Percentiles rank a stretch among this genome's conserved stretches.
phyloP scores from a whole-genome alignment of 202 grass and related monocot species.

The Schoenoplectus triqueter region DNA sequence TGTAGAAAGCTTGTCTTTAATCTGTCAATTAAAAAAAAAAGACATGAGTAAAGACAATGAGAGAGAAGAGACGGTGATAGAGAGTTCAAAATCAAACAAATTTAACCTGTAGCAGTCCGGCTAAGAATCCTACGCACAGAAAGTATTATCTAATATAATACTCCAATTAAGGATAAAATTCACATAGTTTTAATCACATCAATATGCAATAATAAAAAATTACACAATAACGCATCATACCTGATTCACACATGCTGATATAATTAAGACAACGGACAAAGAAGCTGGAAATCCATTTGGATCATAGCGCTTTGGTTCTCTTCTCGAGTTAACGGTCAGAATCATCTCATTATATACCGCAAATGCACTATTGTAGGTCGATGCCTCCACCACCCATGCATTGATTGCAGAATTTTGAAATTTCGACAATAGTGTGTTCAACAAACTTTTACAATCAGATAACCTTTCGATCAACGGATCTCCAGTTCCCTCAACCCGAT shows the following conservation, averaged over 20 bases:
- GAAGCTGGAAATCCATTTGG: slow-evolving; percentile 69
- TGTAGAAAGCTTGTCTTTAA: slow-evolving; percentile 27
- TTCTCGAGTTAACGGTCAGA: slow-evolving; percentile 51
- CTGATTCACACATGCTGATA: slow-evolving; percentile 60
- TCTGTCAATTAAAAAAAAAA: neutral
- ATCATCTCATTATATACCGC: slow-evolving; percentile 74
- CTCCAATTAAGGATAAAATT: neutral
- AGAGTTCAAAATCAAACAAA: too few relatives aligned
- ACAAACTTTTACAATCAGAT: slow-evolving; percentile 57
- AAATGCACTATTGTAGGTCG: slow-evolving; percentile 62
- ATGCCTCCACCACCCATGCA: slow-evolving; percentile 78
- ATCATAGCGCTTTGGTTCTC: slow-evolving; percentile 64
- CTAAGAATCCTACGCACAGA: too few relatives aligned
- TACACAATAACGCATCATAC: slow-evolving; percentile 31
- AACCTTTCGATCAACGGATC: slow-evolving; percentile 69
- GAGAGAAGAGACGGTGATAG: too few relatives aligned
- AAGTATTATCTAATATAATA: too few relatives aligned
- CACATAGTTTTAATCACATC: neutral
- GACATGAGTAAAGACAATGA: too few relatives aligned
- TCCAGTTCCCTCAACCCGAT: slow-evolving; percentile 58
- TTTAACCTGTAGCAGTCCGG: too few relatives aligned
- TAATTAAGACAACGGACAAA: slow-evolving; percentile 53
- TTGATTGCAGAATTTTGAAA: slow-evolving; percentile 47
- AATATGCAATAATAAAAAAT: neutral
- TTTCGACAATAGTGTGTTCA: slow-evolving; percentile 53